phyloP scores from a whole-genome alignment of 1,139 yeast genomes.

The Geotrichum restrictum region DNA sequence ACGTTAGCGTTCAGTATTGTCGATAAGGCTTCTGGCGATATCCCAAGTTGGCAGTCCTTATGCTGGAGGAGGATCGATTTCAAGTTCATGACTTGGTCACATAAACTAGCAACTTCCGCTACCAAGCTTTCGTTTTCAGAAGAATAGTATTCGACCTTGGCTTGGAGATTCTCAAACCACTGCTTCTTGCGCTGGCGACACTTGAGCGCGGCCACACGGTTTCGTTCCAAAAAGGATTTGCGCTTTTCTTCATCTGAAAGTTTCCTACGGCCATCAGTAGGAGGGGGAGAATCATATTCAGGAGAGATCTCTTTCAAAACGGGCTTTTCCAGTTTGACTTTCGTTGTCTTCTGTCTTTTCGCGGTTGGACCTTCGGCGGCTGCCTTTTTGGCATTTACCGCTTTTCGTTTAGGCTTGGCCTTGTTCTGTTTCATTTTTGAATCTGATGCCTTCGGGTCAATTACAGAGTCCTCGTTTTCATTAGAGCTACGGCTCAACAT shows the following conservation, averaged over 20 bases:
- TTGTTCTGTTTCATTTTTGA: background rate
- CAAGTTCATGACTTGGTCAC: constrained; percentile 56
- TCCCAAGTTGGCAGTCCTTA: constrained; percentile 33
- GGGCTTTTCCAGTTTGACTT: background rate
- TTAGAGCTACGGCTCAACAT: constrained; percentile 17
- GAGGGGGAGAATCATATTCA: background rate
- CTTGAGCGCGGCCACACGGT: constrained; percentile 91
- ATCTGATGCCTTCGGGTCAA: background rate
- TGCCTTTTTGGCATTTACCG: background rate
- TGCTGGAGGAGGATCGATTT: constrained; percentile 42
- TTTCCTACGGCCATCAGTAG: constrained; percentile 29
- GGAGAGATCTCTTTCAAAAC: background rate
- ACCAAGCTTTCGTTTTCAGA: constrained; percentile 67
- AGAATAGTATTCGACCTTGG: constrained; percentile 65
- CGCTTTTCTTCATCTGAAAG: constrained; percentile 65
- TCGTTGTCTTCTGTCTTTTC: background rate
- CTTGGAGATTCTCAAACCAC: constrained; percentile 77
- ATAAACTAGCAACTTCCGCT: constrained; percentile 52
- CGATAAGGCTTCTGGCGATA: constrained; percentile 12
- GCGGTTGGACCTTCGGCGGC: background rate
- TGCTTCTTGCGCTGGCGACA: constrained; percentile 94
- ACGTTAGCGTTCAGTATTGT: constrained; percentile 1
- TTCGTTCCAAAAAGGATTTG: constrained; percentile 78
- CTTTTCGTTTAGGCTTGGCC: constrained; percentile 2
- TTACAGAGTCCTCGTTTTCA: constrained; percentile 4